Percentiles rank a stretch among this genome's conserved stretches.
Evolutionary conservation across 306 rosid genomes (phyloP).

Genomic region (Corylus avellana): DNA sequence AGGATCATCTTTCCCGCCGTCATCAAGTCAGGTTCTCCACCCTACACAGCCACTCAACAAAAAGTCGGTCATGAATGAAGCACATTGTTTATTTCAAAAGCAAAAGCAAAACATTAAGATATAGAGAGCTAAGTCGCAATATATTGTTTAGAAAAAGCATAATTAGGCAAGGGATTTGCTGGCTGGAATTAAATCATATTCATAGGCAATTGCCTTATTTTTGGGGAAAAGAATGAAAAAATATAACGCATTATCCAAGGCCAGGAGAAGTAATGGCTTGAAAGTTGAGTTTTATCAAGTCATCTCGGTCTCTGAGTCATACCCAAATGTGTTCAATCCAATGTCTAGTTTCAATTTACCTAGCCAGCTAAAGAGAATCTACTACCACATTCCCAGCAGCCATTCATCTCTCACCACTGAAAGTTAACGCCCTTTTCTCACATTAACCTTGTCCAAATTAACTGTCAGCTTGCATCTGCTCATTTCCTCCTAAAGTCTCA

Average conservation of each 20-base stretch:
- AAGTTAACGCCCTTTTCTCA: not conserved
- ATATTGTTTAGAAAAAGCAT: not conserved
- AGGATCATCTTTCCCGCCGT: constrained; percentile 93
- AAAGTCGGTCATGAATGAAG: not conserved
- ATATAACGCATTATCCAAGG: not conserved
- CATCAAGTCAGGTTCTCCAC: constrained; percentile 90
- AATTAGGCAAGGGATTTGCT: not conserved
- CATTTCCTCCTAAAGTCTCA: not conserved
- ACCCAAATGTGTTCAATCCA: not conserved
- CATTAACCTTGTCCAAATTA: not conserved
- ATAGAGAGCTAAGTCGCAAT: not conserved
- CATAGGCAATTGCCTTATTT: not conserved
- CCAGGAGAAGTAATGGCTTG: not conserved
- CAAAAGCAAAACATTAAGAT: not conserved
- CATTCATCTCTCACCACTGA: not conserved
- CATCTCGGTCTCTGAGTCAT: not conserved
- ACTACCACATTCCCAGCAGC: not conserved
- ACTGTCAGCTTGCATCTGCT: not conserved
- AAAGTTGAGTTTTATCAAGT: not conserved
- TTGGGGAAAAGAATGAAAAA: not conserved
- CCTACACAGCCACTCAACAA: constrained; percentile 40
- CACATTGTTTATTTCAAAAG: not conserved
- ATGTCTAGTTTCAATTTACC: not conserved
- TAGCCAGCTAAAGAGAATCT: not conserved
- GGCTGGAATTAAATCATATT: not conserved